Conservation (phyloP, 257 asterid species). For the Nicotiana sylvestris region DNA sequence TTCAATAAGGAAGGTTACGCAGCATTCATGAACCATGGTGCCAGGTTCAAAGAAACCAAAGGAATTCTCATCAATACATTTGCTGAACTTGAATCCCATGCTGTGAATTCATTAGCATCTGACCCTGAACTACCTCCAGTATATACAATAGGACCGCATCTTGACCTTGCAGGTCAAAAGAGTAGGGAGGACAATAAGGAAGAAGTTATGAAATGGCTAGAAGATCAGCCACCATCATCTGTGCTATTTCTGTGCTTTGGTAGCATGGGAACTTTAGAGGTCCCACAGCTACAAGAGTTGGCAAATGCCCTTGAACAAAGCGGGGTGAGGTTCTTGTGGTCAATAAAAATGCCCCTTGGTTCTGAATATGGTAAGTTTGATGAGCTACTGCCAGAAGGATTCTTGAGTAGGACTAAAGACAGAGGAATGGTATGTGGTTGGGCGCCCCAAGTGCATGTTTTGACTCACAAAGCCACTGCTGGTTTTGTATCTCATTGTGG, state of each 20-base stretch:
- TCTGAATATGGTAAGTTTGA: background rate
- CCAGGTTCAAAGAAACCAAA: conserved; percentile 13
- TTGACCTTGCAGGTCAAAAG: background rate
- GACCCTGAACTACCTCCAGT: conserved; percentile 21
- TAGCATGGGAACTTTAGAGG: conserved; percentile 15
- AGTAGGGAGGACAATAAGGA: background rate
- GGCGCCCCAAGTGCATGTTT: conserved; percentile 19
- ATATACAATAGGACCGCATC: conserved; percentile 43
- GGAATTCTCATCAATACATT: conserved; percentile 49
- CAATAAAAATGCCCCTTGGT: background rate
- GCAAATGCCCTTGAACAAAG: conserved; percentile 16
- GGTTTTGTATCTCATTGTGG: conserved; percentile 25
- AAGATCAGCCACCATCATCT: conserved; percentile 13
- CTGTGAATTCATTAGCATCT: conserved; percentile 20
- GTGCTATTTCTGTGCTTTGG: conserved; percentile 27
- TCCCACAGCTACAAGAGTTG: conserved; percentile 17
- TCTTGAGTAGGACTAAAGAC: conserved; percentile 15
- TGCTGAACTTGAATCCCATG: conserved; percentile 32
- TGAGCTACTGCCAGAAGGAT: conserved; percentile 20
- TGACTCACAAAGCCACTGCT: conserved; percentile 16
- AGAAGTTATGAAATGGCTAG: conserved; percentile 20
- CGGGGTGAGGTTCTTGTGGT: conserved; percentile 19
- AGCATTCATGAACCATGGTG: background rate
- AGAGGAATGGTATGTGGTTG: conserved; percentile 19
- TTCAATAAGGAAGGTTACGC: conserved; percentile 10